phyloP scores from a whole-genome alignment of 2,329 filamentous ascomycete genomes.

The Aureobasidium uvarum region DNA sequence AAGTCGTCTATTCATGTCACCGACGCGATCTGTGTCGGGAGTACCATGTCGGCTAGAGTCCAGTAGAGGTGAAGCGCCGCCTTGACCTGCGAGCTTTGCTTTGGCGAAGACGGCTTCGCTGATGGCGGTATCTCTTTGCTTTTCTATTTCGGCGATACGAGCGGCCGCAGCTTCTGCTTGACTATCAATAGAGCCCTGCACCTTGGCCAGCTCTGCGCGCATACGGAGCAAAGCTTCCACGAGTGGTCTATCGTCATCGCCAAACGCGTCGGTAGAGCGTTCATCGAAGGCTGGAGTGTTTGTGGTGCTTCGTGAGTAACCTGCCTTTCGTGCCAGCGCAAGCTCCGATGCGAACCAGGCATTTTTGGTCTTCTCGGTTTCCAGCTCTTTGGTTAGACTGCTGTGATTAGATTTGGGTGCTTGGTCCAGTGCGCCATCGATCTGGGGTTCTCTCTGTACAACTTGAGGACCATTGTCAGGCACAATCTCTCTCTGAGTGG shows the following conservation, averaged over 20 bases:
- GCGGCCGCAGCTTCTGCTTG: conserved; percentile 83
- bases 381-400: conserved; percentile 79
- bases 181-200: conserved; percentile 84
- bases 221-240: conserved; percentile 91
- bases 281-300: conserved; percentile 73
- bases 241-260: conserved; percentile 86
- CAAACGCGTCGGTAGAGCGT: conserved; percentile 72
- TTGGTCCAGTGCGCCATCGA: conserved; percentile 54
- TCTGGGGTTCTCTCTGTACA: conserved; percentile 5
- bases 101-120: conserved; percentile 94
- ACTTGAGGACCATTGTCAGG: conserved; percentile 7
- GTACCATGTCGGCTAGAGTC: conserved; percentile 56
- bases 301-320: conserved; percentile 65
- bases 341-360: conserved; percentile 97
- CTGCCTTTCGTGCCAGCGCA: conserved; percentile 83
- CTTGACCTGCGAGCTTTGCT: conserved; percentile 82
- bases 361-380: conserved; percentile 78
- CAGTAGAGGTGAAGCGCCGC: conserved; percentile 48
- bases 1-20: conserved; percentile 76
- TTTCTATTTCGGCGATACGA: conserved; percentile 89
- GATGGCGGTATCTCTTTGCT: conserved; percentile 90
- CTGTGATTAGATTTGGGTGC: conserved; percentile 62
- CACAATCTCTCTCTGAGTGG: not conserved
- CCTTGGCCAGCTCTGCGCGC: conserved; percentile 82
- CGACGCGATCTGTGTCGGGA: conserved; percentile 64